phyloP scores from a whole-genome alignment of 1,284 basidiomycete genomes.

The Phellopilus nigrolimitatus region DNA sequence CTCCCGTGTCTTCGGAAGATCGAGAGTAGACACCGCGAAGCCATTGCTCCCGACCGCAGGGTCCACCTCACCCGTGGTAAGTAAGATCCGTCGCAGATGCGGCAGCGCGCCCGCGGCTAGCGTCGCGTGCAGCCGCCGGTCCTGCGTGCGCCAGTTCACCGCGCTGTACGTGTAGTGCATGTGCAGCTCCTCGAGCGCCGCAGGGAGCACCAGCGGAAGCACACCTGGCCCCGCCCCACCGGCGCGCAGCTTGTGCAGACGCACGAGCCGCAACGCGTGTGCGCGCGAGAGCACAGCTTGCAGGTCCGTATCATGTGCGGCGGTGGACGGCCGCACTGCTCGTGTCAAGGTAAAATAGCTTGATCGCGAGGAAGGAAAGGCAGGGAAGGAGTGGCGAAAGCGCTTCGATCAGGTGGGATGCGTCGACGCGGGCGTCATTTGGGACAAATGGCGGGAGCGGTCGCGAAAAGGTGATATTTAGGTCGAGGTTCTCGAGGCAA shows the following conservation, averaged over 20 bases:
- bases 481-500: constrained; percentile 1
- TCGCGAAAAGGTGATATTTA: constrained; percentile 11
- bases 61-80: constrained; percentile 3
- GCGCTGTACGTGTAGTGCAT: constrained; percentile 5
- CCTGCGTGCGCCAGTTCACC: constrained; percentile 12
- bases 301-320: constrained; percentile 9
- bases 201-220: constrained; percentile 5
- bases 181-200: constrained; percentile 7
- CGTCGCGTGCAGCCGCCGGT: background rate
- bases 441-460: background rate
- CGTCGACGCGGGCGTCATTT: background rate
- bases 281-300: background rate
- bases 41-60: background rate
- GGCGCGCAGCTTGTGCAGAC: constrained; percentile 2
- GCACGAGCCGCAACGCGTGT: background rate
- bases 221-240: background rate
- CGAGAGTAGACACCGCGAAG: background rate
- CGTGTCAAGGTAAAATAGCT: constrained; percentile 11
- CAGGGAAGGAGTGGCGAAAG: constrained; percentile 5
- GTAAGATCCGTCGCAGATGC: background rate
- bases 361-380: background rate
- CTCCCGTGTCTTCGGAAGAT: constrained; percentile 6
- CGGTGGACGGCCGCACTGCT: background rate
- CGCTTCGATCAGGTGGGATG: background rate
- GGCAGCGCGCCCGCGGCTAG: background rate